Base-by-base conservation (phyloP, 2,329 filamentous ascomycete genomes). In the Penicillium corylophilum region DNA sequence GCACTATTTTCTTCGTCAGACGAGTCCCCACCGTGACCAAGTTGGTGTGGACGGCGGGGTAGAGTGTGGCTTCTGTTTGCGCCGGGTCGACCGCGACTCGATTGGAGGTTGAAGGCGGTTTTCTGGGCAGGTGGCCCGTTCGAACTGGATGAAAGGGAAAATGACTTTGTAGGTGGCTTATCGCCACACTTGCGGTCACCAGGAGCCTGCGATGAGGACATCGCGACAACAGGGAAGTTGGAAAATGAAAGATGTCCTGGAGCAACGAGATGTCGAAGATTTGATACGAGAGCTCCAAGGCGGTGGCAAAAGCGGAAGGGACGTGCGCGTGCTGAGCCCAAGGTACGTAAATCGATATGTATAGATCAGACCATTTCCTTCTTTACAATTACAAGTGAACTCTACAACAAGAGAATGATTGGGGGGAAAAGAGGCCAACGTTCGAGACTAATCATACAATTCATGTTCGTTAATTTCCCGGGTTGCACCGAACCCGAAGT, bases 11-110 rank as follows among this genome's bases (percentile, higher is more conserved):
- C 83, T 43, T 67, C 66, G 13, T 68, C 67, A 48, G 88, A 85
- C 46, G 87, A 85, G 46, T 88, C 85, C 50, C 75, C 73, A 36
- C 75, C 76, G 50, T 71, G 71, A 24, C 62, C 57, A 43, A 67
- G 59, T 13, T 63, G 58, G 45, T 66, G 68, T 35, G 69, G 64
- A 38, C 64, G 63, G 39, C 63, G 65, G 13, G 67, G 52, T 33
- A 69, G 62, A n/a, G 54, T 53, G 33, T 55, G 64, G 24, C 38
- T 55, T 9, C 56, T 57, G 36, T 33, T 39, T 49, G 57, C 52
- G 24, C 54, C 49, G 59, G 38, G 62, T 41, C 41, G 55, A 31
- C 46, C 43, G 53, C 54, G 61, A 49, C 51, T 52, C 49, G 67
- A 54, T 61, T 66, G 66, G 15, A 69, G 49, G 56, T 66, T 72